Conservation (phyloP, 1,284 basidiomycete genomes). For the Caloboletus inedulis region DNA sequence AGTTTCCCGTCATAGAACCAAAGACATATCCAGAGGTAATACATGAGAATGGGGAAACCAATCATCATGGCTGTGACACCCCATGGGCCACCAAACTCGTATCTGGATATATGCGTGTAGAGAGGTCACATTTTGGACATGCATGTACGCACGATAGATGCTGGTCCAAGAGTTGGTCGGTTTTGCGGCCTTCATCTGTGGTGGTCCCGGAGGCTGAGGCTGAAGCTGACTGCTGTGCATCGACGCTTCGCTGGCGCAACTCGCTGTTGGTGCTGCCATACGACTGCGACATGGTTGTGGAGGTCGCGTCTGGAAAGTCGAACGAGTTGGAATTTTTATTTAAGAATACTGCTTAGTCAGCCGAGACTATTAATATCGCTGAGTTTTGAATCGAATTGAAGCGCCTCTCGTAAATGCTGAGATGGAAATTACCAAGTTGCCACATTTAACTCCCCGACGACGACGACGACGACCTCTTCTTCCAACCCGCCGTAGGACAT, state of each 20-base stretch:
- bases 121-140: neutral
- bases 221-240: constrained; percentile 1
- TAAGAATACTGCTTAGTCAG: constrained; percentile 21
- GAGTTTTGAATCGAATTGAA: constrained; percentile 12
- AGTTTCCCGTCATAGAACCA: constrained; percentile 93
- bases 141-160: constrained; percentile 58
- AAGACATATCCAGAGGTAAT: constrained; percentile 98
- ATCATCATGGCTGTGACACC: constrained; percentile 94
- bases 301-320: constrained; percentile 5
- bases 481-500: constrained; percentile 14
- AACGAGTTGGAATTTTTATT: constrained; percentile 20
- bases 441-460: constrained; percentile 9
- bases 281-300: constrained; percentile 27
- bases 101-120: constrained; percentile 46
- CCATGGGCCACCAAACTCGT: constrained; percentile 94
- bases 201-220: constrained; percentile 11
- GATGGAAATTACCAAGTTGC: constrained; percentile 1
- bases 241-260: constrained; percentile 30
- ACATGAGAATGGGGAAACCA: constrained; percentile 91
- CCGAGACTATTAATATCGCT: neutral
- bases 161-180: constrained; percentile 67
- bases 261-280: constrained; percentile 23
- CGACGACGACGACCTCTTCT: constrained; percentile 16
- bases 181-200: constrained; percentile 34
- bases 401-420: constrained; percentile 20